Evolutionary conservation across 2,329 filamentous ascomycete genomes (phyloP), one percentile per base, ranked within the genome.

Genomic region (Claviceps capensis): DNA sequence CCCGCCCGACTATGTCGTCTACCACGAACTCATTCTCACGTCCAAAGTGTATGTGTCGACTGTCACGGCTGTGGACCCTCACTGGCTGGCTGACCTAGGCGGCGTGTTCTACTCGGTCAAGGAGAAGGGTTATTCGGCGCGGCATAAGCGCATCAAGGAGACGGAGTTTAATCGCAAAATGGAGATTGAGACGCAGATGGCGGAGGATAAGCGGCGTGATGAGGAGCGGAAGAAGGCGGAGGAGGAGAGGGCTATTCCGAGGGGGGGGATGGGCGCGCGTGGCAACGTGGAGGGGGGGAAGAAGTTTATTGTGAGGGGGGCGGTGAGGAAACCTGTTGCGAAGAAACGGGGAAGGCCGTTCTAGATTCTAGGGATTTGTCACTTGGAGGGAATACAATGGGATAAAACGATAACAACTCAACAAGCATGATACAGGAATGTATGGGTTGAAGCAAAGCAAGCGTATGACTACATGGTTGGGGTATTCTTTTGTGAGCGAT

Each of bases 31-130:
- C 53, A 95, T 98, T 60, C 80, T 98, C 55, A 98, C 93, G 0
- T 88, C 84, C 53, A 96, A 95, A 65, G 93, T 97, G 65, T 98
- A 97, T 72, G 96, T 98, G 82, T 94, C 88, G 3, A 95, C 88
- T 4, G 93, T 98, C 9, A 98, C 93, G 4, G 82, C 88, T 1
- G 93, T 98, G 1, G 93, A 98, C 65, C 91, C 93, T 50, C 88
- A 94, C 65, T 98, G 93, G 93, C 79, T 98, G 42, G 93, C 93
- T 6, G 93, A 98, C 65, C 75, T 98, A 5, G 93, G 94, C 37
- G 93, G 90, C 1, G 93, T 98, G 0, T 98, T 98, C 67, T 98
- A 97, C 68, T 93, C 86, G 1, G 79, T 98, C 63, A 96, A 95
- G 70, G 91, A 97, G 69, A 98, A 98, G 69, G 93, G 91, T 1